Percentiles rank a stretch among this genome's conserved stretches.
phyloP scores from a whole-genome alignment of 1,284 basidiomycete species.

The Apiotrichum domesticum region DNA sequence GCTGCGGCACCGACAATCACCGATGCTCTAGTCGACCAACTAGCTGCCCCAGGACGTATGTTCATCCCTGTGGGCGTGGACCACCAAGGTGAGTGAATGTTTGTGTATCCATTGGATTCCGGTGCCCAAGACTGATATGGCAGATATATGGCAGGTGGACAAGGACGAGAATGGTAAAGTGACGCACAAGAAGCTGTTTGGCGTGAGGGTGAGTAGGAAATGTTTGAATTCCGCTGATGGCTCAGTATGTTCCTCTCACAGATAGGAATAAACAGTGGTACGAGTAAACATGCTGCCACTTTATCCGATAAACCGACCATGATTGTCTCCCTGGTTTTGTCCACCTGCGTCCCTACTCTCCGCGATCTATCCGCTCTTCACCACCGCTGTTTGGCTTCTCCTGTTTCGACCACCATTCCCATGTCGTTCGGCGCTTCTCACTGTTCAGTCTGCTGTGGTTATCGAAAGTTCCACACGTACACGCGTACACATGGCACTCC shows the following conservation, averaged over 20 bases:
- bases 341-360: too few species aligned
- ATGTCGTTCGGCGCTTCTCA: too few species aligned
- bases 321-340: too few species aligned
- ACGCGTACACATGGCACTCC: too few species aligned
- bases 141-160: slow-evolving; percentile 72
- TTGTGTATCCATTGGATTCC: not conserved
- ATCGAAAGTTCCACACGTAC: too few species aligned
- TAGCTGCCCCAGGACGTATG: slow-evolving; percentile 79
- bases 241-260: slow-evolving; percentile 50
- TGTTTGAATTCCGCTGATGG: not conserved
- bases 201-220: slow-evolving; percentile 60
- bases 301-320: too few species aligned
- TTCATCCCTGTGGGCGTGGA: slow-evolving; percentile 81
- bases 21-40: slow-evolving; percentile 65
- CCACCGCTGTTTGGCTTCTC: too few species aligned
- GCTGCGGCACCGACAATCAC: slow-evolving; percentile 81
- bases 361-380: too few species aligned
- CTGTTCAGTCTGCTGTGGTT: too few species aligned
- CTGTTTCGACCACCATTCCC: too few species aligned
- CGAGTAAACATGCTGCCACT: too few species aligned
- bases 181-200: slow-evolving; percentile 63
- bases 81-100: slow-evolving; percentile 32
- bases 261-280: slow-evolving; percentile 27
- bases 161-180: slow-evolving; percentile 70
- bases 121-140: slow-evolving; percentile 2